Base-by-base conservation (phyloP, 768 basidiomycete species). In the Suillus ampliporus region DNA sequence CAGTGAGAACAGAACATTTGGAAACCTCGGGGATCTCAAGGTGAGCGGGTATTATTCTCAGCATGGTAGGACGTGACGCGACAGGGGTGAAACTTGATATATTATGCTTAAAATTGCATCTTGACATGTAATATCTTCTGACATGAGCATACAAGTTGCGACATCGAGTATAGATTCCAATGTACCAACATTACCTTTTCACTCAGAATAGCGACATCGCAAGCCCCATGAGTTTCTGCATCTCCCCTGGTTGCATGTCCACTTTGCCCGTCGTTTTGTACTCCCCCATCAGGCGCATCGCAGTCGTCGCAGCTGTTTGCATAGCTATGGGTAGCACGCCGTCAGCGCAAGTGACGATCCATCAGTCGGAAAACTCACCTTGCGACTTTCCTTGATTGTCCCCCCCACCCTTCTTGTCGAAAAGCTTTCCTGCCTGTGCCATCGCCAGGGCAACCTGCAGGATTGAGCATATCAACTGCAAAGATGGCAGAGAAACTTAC, bases 351-450 rank as follows among this genome's bases (percentile, higher is more conserved):
- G 35, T 7, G 1, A 31, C 31, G 60, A 34, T 35, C 52, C 37
- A 19, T 21, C 51, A 28, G 38, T 31, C 13, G 34, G 35, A 15
- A 14, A 34, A 15, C 58, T 11, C 47, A 72, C 74, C 74, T 69
- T 76, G 67, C 6, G 70, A 60, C 65, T 76, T 75, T 60, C 64
- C 72, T 38, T 67, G 44, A 1, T 63, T 15, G 26, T 67, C 56
- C 26, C 50, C 58, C 11, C 54, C 64, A 17, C 69, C 73, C 66
- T 75, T 76, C 70, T 75, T 75, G 34, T 75, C 74, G 26, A 75
- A 75, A 37, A 75, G 9, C 40, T 73, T 75, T 1, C 74, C 72
- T 2, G 74, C 74, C 0, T 76, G 72, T 4, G 75, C 64, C 74
- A 75, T 75, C n/a, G 74, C 74, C 19, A 75, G 64, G 0, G 65